These are phyloP conservation scores for Pseudocercospora pini-densiflorae DNA, from an alignment of 2,329 filamentous ascomycete genomes.

Conservation along the genomic window DNA sequence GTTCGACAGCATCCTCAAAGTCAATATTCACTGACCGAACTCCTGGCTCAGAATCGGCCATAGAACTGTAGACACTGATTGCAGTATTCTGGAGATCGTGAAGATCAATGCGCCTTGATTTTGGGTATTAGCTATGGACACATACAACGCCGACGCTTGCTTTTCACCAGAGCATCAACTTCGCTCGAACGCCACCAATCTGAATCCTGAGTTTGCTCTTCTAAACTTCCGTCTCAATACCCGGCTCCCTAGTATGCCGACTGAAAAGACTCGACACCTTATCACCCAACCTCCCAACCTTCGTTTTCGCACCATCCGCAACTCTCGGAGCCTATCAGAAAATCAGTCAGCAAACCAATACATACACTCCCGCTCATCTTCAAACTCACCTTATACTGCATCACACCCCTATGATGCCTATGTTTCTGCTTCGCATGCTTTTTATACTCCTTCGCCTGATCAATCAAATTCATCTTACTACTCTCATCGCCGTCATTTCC, in stretches of 20 bases:
- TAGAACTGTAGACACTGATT: too few species aligned
- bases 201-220: not conserved
- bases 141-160: not conserved
- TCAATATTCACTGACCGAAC: too few species aligned
- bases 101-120: too few species aligned
- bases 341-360: not conserved
- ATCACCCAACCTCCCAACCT: slow-evolving; percentile 57
- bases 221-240: slow-evolving; percentile 72
- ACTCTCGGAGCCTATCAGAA: slow-evolving; percentile 55
- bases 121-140: not conserved
- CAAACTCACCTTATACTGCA: slow-evolving; percentile 67
- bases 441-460: slow-evolving; percentile 64
- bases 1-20: too few species aligned
- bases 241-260: slow-evolving; percentile 61
- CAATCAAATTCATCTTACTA: slow-evolving; percentile 46
- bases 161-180: not conserved
- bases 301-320: slow-evolving; percentile 63
- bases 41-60: too few species aligned
- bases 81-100: too few species aligned
- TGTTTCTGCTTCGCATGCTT: slow-evolving; percentile 64
- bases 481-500: slow-evolving; percentile 40
- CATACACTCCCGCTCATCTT: not conserved
- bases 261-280: slow-evolving; percentile 56
- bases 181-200: not conserved
- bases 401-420: slow-evolving; percentile 68